phyloP scores from a whole-genome alignment of 139 green algal genomes.

The Micractinium sp. region DNA sequence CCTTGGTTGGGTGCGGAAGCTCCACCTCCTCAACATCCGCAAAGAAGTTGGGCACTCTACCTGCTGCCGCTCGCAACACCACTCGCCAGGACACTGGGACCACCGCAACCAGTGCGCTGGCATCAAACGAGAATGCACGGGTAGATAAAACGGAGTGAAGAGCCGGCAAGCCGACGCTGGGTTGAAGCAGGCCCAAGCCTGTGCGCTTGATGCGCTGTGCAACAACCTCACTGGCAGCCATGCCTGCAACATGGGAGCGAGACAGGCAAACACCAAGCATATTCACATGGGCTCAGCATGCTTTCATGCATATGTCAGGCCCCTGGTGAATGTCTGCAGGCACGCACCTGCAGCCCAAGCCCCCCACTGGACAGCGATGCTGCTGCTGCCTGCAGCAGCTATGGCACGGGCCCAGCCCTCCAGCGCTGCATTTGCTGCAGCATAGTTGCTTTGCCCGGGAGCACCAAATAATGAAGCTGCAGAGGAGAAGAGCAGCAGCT shows the following conservation, averaged over 20 bases:
- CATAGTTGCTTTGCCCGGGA: slow-evolving; percentile 78
- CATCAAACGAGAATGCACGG: background rate
- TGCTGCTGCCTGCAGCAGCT: background rate
- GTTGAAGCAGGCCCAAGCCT: slow-evolving; percentile 66
- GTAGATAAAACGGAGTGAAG: slow-evolving; percentile 42
- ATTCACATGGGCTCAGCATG: background rate
- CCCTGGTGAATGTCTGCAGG: background rate
- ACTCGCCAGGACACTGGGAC: slow-evolving; percentile 49
- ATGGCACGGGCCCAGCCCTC: slow-evolving; percentile 45
- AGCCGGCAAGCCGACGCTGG: slow-evolving; percentile 60
- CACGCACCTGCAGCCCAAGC: slow-evolving; percentile 46
- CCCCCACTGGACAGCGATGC: slow-evolving; percentile 54
- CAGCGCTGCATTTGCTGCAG: slow-evolving; percentile 73
- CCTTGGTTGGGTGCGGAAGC: no score
- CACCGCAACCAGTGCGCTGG: slow-evolving; percentile 11
- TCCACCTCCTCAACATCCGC: background rate
- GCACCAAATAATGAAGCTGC: slow-evolving; percentile 73
- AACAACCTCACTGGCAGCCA: slow-evolving; percentile 69
- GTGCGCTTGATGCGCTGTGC: slow-evolving; percentile 61
- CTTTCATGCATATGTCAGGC: background rate
- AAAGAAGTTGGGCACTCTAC: slow-evolving; percentile 10
- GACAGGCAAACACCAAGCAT: background rate
- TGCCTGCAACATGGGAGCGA: slow-evolving; percentile 74
- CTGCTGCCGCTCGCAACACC: slow-evolving; percentile 33
- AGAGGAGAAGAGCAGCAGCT: slow-evolving; percentile 65